These are phyloP conservation scores for Lodderomyces oxycetoniae DNA, from an alignment of 1,139 yeast species.

Conservation along the genomic window DNA sequence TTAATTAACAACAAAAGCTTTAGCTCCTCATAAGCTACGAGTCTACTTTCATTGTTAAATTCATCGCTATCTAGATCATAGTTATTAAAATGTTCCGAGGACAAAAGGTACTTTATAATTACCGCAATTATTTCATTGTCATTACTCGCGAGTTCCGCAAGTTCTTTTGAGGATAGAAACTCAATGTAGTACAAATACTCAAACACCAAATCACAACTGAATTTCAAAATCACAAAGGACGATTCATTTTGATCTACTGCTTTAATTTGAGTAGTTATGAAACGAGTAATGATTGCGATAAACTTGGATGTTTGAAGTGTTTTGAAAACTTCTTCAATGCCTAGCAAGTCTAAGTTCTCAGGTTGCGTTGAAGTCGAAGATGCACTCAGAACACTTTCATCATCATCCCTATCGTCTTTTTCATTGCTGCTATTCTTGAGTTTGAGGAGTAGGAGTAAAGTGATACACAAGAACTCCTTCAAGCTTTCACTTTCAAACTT, in stretches of 20 bases:
- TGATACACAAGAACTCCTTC: constrained; percentile 37
- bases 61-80: constrained; percentile 38
- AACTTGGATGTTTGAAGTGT: constrained; percentile 37
- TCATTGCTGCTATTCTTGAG: constrained; percentile 25
- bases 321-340: constrained; percentile 21
- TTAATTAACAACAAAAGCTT: constrained; percentile 70
- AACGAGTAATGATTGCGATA: constrained; percentile 43
- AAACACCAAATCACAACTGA: constrained; percentile 40
- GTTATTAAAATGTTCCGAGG: constrained; percentile 43
- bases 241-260: constrained; percentile 18
- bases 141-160: constrained; percentile 23
- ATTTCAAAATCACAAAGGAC: constrained; percentile 34
- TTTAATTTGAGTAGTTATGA: constrained; percentile 29
- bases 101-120: constrained; percentile 50
- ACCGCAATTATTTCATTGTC: constrained; percentile 27
- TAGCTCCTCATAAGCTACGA: constrained; percentile 67
- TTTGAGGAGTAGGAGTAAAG: constrained; percentile 32
- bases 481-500: constrained; percentile 22
- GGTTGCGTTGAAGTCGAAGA: constrained; percentile 4
- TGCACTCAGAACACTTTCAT: constrained; percentile 1
- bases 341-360: constrained; percentile 13
- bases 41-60: constrained; percentile 41
- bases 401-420: constrained; percentile 11
- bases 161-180: constrained; percentile 32
- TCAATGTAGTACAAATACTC: constrained; percentile 40